Percentiles rank a stretch among this genome's conserved stretches.
These are phyloP conservation scores for Globisporangium paroecandrum DNA, from an alignment of 352 stramenopile species.

Conservation along the genomic window DNA sequence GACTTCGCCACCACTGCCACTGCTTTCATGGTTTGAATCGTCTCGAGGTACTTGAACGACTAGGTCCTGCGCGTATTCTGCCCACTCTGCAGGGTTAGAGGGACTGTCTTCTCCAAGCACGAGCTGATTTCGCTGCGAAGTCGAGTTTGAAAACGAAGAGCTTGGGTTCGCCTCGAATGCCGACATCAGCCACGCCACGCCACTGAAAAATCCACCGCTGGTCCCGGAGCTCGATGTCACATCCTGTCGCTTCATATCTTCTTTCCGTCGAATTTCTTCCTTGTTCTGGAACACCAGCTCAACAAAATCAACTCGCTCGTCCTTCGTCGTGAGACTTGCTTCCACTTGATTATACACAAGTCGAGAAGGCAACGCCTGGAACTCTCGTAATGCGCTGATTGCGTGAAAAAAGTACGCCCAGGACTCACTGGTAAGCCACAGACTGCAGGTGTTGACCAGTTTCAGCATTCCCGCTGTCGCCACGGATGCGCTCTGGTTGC, in stretches of 20 bases:
- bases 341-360: constrained; percentile 30
- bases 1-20: constrained; percentile 15
- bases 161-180: constrained; percentile 52
- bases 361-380: constrained; percentile 48
- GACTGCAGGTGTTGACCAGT: constrained; percentile 54
- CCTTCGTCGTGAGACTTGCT: constrained; percentile 25
- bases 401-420: constrained; percentile 71
- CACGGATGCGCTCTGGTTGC: constrained; percentile 64
- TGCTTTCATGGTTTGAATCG: constrained; percentile 2
- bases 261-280: constrained; percentile 42
- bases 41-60: constrained; percentile 23
- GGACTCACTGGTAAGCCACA: constrained; percentile 41
- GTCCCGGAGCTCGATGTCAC: constrained; percentile 18
- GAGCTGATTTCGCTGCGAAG: constrained; percentile 3
- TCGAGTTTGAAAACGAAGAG: constrained; percentile 15
- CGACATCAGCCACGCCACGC: constrained; percentile 68
- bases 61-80: constrained; percentile 48
- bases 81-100: constrained; percentile 37
- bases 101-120: constrained; percentile 21
- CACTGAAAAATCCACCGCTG: constrained; percentile 60
- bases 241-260: constrained; percentile 39
- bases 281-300: constrained; percentile 58
- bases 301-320: constrained; percentile 56
- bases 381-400: constrained; percentile 55
- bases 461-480: constrained; percentile 71